Evolutionary conservation across 805 yeast species (phyloP).

Genomic region (Blastobotrys peoriensis): DNA sequence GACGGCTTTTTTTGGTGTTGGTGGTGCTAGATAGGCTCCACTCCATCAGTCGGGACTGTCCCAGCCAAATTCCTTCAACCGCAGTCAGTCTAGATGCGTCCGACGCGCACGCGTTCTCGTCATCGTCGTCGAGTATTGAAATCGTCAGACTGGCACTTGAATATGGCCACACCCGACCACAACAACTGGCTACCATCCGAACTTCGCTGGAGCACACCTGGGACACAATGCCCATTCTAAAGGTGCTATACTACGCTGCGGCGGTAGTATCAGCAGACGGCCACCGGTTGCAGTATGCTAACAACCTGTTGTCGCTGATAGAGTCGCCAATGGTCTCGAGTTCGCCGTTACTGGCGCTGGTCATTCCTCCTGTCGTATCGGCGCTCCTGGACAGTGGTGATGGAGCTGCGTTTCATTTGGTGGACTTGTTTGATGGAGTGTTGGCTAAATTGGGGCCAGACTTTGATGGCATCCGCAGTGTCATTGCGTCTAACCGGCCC

Average conservation of each 20-base stretch:
- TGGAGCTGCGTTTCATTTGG: neutral
- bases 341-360: constrained; percentile 18
- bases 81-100: constrained; percentile 17
- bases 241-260: constrained; percentile 19
- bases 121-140: constrained; percentile 12
- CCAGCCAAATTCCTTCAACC: constrained; percentile 22
- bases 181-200: constrained; percentile 5
- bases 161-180: constrained; percentile 9
- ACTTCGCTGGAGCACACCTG: constrained; percentile 16
- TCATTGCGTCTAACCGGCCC: neutral
- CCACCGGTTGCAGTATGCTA: constrained; percentile 9
- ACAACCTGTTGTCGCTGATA: constrained; percentile 12
- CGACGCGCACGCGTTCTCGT: constrained; percentile 14
- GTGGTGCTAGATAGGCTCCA: constrained; percentile 26
- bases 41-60: constrained; percentile 20
- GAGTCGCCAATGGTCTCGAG: constrained; percentile 20
- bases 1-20: constrained; percentile 26
- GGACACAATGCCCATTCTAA: constrained; percentile 23
- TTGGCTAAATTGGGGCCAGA: neutral
- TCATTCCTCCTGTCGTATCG: constrained; percentile 15
- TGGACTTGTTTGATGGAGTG: neutral
- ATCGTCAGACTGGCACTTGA: constrained; percentile 18
- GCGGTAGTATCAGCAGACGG: constrained; percentile 8
- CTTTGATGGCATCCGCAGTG: neutral
- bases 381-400: constrained; percentile 4